phyloP scores from a whole-genome alignment of 2,329 filamentous ascomycete species.

The Colletotrichum sp. region DNA sequence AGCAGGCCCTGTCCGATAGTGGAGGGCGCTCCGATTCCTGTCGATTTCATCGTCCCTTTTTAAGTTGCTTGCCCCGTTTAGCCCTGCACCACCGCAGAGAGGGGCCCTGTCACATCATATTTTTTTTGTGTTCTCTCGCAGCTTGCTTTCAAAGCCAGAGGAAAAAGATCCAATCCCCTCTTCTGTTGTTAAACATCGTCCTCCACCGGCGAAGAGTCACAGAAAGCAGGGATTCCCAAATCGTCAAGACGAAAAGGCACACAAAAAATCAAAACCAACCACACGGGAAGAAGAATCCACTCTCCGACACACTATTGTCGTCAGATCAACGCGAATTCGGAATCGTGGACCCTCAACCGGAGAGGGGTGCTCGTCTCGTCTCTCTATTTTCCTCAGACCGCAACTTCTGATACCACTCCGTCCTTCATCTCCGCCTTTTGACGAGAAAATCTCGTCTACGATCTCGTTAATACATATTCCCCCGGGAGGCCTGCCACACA shows the following conservation, averaged over 20 bases:
- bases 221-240: neutral
- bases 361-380: neutral
- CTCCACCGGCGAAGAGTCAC: neutral
- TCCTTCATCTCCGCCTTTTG: constrained; percentile 15
- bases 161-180: neutral
- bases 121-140: neutral
- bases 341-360: neutral
- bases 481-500: constrained; percentile 2
- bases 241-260: neutral
- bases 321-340: constrained; percentile 12
- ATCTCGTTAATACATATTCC: neutral
- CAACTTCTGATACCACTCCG: constrained; percentile 11
- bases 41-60: constrained; percentile 3
- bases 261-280: neutral
- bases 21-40: neutral
- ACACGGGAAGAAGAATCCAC: neutral
- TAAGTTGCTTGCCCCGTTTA: neutral
- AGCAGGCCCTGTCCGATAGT: neutral
- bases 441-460: constrained; percentile 10
- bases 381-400: constrained; percentile 5
- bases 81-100: neutral
- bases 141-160: neutral
- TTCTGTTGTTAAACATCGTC: neutral
- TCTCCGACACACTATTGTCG: constrained; percentile 9
- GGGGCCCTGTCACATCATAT: neutral